Conservation (phyloP, 345 rosid species). For the Hibiscus mutabilis region DNA sequence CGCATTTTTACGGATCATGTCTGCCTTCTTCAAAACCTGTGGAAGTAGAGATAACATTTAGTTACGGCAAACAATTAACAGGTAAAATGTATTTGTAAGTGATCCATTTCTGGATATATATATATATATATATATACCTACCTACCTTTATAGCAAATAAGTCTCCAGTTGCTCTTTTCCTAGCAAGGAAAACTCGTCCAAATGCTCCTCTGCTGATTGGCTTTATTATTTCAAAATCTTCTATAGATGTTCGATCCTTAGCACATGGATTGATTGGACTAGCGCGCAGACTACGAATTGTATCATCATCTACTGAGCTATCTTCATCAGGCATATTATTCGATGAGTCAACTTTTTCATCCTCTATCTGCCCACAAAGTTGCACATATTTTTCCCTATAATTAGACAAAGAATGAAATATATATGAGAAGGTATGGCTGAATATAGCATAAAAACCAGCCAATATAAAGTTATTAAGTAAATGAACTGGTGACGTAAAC, state of each 20-base stretch:
- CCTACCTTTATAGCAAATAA: slow-evolving; percentile 90
- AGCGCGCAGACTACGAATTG: slow-evolving; percentile 65
- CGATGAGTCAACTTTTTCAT: slow-evolving; percentile 61
- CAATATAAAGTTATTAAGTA: background rate
- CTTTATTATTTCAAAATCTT: slow-evolving; percentile 96
- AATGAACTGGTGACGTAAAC: background rate
- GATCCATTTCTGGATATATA: slow-evolving; percentile 11
- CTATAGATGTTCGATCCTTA: slow-evolving; percentile 89
- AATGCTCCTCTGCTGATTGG: slow-evolving; percentile 97
- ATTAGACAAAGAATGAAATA: slow-evolving; percentile 9
- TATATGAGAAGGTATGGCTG: slow-evolving; percentile 10
- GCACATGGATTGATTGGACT: slow-evolving; percentile 77
- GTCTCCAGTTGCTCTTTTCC: slow-evolving; percentile 89
- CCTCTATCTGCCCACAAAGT: slow-evolving; percentile 77
- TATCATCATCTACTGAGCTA: slow-evolving; percentile 75
- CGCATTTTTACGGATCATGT: slow-evolving; percentile 95
- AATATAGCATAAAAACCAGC: background rate
- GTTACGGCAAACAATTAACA: background rate
- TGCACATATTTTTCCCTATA: slow-evolving; percentile 79
- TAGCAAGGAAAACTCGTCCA: slow-evolving; percentile 90
- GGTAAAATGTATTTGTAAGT: background rate
- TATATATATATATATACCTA: background rate
- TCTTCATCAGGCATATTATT: slow-evolving; percentile 67
- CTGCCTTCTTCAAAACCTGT: slow-evolving; percentile 91
- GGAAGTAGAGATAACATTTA: background rate